Percentiles rank a stretch among this genome's conserved stretches.
Evolutionary conservation across 2,329 filamentous ascomycete genomes (phyloP).

Genomic region (Alternaria novae-zelandiae): DNA sequence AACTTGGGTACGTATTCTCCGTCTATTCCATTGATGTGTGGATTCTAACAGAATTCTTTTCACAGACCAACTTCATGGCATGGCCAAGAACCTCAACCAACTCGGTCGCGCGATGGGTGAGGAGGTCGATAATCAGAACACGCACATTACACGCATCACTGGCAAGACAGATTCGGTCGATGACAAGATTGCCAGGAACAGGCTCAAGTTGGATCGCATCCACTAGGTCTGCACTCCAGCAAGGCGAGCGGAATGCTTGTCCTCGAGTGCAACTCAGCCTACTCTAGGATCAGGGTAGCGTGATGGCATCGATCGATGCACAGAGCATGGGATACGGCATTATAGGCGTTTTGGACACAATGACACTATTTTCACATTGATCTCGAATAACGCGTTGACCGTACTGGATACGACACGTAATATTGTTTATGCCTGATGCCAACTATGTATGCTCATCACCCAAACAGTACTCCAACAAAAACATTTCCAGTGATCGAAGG

Average conservation of each 20-base stretch:
- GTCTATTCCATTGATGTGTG: neutral
- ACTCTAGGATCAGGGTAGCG: neutral
- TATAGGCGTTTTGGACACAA: neutral
- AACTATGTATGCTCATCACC: neutral
- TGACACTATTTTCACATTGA: neutral
- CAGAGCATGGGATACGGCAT: neutral
- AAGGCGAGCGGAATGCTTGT: neutral
- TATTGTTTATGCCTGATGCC: neutral
- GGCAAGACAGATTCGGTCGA: slow-evolving; percentile 82
- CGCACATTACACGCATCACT: slow-evolving; percentile 76
- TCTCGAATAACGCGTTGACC: neutral
- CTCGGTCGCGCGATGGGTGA: slow-evolving; percentile 75
- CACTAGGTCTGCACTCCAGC: slow-evolving; percentile 39
- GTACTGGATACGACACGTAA: neutral
- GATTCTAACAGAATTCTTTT: neutral
- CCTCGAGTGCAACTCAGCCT: neutral
- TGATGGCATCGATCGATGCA: neutral
- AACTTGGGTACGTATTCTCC: slow-evolving; percentile 52
- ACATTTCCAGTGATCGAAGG: neutral
- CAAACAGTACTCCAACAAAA: neutral
- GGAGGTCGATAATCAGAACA: slow-evolving; percentile 80
- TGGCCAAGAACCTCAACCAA: slow-evolving; percentile 73
- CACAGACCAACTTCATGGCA: slow-evolving; percentile 62
- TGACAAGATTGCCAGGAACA: slow-evolving; percentile 80
- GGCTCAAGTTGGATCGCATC: slow-evolving; percentile 72